phyloP scores from a whole-genome alignment of 768 basidiomycete genomes.

The Boletus barrowsii region DNA sequence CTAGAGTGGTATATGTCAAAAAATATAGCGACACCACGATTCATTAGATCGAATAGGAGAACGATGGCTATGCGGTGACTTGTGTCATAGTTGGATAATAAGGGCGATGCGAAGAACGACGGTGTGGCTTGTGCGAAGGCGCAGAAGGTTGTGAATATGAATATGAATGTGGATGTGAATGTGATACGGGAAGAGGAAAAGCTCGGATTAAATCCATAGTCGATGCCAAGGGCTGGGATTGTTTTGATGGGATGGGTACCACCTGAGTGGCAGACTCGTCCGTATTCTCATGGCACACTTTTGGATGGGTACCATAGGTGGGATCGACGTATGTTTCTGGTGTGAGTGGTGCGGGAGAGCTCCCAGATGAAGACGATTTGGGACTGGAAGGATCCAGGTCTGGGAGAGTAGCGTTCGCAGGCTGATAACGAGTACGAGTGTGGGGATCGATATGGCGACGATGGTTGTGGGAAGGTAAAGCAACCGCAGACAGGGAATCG shows the following conservation, averaged over 20 bases:
- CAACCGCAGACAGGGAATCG: conserved; percentile 31
- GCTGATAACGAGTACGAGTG: conserved; percentile 17
- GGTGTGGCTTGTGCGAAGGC: conserved; percentile 26
- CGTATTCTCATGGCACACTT: conserved; percentile 28
- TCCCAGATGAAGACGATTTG: conserved; percentile 36
- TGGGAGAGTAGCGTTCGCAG: conserved; percentile 32
- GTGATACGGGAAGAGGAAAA: conserved; percentile 45
- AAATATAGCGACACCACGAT: conserved; percentile 36
- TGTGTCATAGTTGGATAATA: conserved; percentile 17
- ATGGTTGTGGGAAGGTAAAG: conserved; percentile 24
- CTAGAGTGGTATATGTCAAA: conserved; percentile 30
- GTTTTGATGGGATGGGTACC: conserved; percentile 23
- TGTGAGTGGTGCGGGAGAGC: conserved; percentile 33
- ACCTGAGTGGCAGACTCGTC: conserved; percentile 28
- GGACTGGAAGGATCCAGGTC: conserved; percentile 43
- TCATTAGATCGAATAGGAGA: background rate
- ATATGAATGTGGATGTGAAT: conserved; percentile 20
- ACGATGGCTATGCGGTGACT: conserved; percentile 20
- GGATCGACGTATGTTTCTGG: conserved; percentile 25
- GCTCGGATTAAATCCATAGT: conserved; percentile 44
- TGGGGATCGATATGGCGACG: conserved; percentile 27
- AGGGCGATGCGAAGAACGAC: conserved; percentile 24
- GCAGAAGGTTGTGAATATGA: conserved; percentile 17
- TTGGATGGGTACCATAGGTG: conserved; percentile 18
- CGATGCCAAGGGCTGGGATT: conserved; percentile 24